Conservation (phyloP, 495 filamentous ascomycete species). For the Viridothelium virens region DNA sequence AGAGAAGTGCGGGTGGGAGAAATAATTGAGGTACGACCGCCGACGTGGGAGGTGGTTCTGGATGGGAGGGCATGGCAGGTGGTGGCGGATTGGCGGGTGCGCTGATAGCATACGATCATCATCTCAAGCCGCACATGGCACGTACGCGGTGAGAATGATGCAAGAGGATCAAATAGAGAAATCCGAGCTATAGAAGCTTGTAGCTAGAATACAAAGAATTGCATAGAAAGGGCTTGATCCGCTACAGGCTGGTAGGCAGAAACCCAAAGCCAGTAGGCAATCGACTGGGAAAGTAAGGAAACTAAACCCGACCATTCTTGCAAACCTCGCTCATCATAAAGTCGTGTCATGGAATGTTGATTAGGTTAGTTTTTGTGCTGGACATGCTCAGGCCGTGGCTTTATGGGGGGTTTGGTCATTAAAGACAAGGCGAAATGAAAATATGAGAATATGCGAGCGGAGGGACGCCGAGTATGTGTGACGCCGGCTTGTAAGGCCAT, state of each 20-base stretch:
- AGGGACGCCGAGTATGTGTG: background rate
- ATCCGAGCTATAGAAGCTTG: background rate
- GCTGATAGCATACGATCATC: background rate
- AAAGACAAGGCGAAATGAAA: background rate
- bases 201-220: slow-evolving; percentile 2
- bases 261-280: background rate
- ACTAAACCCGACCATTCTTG: background rate
- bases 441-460: background rate
- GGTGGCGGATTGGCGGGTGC: slow-evolving; percentile 31
- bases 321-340: background rate
- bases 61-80: slow-evolving; percentile 27
- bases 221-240: background rate
- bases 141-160: background rate
- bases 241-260: background rate
- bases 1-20: slow-evolving; percentile 19
- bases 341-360: slow-evolving; percentile 1
- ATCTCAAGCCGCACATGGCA: too few species aligned
- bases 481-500: background rate
- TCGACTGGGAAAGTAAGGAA: background rate
- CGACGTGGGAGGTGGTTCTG: slow-evolving; percentile 30
- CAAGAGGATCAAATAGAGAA: background rate
- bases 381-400: background rate
- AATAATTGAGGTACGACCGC: slow-evolving; percentile 29
- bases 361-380: background rate
- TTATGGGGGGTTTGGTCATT: background rate